Evolutionary conservation across 495 filamentous ascomycete species (phyloP).

Genomic region (Podospora didyma): DNA sequence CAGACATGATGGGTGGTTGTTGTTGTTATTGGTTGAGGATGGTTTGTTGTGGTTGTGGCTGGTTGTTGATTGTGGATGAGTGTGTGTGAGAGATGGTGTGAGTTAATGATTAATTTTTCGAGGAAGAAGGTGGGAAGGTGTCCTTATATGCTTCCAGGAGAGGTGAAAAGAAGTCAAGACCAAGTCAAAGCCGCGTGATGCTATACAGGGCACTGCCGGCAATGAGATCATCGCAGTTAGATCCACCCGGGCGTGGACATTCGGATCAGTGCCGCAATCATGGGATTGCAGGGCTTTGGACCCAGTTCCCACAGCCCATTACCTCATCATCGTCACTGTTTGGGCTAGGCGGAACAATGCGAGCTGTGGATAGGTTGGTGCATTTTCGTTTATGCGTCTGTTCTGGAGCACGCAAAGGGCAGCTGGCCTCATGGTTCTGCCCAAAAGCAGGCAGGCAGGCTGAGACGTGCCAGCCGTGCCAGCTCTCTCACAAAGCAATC

Average conservation of each 20-base stretch:
- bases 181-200: neutral
- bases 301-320: neutral
- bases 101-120: no score
- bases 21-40: constrained; percentile 6
- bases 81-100: neutral
- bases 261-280: neutral
- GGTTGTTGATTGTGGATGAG: constrained; percentile 1
- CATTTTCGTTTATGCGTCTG: no score
- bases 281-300: neutral
- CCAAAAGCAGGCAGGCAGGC: neutral
- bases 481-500: no score
- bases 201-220: neutral
- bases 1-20: constrained; percentile 53
- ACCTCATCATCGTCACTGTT: constrained; percentile 9
- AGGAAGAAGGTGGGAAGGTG: neutral
- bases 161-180: no score
- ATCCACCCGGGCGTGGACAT: neutral
- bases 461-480: neutral
- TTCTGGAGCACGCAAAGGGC: neutral
- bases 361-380: no score
- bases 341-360: no score
- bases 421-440: neutral
- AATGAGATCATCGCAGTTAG: neutral
- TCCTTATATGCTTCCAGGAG: neutral
- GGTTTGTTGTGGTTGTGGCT: constrained; percentile 7